Evolutionary conservation across 2,329 filamentous ascomycete species (phyloP), one percentile per base, ranked within the genome.

Genomic region (Alternaria hordeiaustralica): DNA sequence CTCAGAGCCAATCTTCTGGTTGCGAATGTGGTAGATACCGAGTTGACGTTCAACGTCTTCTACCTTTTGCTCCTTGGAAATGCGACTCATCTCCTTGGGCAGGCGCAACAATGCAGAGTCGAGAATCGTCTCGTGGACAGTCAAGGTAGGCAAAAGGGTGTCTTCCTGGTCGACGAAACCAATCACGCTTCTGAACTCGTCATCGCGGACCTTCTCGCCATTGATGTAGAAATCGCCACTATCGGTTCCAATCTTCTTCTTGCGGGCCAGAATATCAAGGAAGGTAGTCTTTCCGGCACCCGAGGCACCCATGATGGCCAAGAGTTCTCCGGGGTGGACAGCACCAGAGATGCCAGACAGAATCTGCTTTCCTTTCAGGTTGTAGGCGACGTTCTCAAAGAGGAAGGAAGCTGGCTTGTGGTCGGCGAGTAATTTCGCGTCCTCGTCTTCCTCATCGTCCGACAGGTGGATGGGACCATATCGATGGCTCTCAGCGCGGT

Each of bases 101-200:
- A 99, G 86, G 71, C 96, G 90, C 53, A 99, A 87, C 18, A 98
- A 84, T 25, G 96, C 96, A 74, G 95, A 98, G 72, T 92, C 97
- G 67, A 97, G 85, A 65, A 99, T 99, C 0, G 96, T 99, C 81
- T 99, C 96, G 79, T 99, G 96, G 9, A 99, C 96, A 0, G 96
- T 99, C 70, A 99, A 84, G 1, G 96, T 99, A 0, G 96, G 91
- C 46, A 99, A 86, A 90, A 99, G 95, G 6, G 95, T 97, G 77
- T 99, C 96, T 76, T 99, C 96, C 82, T 99, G 96, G 73, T 99
- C 96, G 44, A 99, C 96, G 73, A 98, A 99, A 21, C 96, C 96
- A 68, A 97, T 91, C 55, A 98, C 93, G 65, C 89, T 94, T 77
- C 92, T 93, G 82, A 96, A 99, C 66, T 97, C 93, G 28, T 87